phyloP scores from a whole-genome alignment of 495 filamentous ascomycete genomes.

The Tuber melanosporum region DNA sequence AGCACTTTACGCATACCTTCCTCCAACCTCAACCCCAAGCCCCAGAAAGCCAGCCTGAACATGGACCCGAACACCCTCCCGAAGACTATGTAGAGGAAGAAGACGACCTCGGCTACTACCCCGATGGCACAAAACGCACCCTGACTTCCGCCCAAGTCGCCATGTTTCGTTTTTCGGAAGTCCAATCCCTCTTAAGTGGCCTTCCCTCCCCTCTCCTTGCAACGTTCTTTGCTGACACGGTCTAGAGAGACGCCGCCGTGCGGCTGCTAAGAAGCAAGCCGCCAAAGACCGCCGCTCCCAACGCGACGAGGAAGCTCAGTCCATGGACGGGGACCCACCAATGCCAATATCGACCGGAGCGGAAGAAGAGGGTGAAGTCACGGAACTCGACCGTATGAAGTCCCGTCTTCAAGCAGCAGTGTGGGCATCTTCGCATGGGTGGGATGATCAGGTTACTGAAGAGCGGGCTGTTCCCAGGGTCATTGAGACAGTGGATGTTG shows the following conservation, averaged over 20 bases:
- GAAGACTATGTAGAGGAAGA: conserved; percentile 42
- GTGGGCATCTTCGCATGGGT: conserved; percentile 31
- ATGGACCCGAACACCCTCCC: conserved; percentile 26
- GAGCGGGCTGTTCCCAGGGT: conserved; percentile 15
- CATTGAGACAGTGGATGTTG: conserved; percentile 20
- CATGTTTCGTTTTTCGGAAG: conserved; percentile 85
- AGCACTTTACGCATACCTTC: conserved; percentile 50
- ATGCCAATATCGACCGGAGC: conserved; percentile 9
- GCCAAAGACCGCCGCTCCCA: conserved; percentile 10
- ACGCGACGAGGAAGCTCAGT: conserved; percentile 10
- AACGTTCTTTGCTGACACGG: not conserved
- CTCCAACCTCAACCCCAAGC: conserved; percentile 41
- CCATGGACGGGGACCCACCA: conserved; percentile 5
- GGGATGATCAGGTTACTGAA: conserved; percentile 26
- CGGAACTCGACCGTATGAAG: conserved; percentile 17
- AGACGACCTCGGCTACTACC: conserved; percentile 73
- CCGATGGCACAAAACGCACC: conserved; percentile 81
- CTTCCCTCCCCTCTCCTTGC: not conserved
- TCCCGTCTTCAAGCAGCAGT: conserved; percentile 36
- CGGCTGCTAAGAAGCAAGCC: conserved; percentile 15
- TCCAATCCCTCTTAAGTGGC: conserved; percentile 57
- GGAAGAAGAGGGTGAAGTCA: conserved; percentile 2
- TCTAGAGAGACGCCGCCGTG: conserved; percentile 21
- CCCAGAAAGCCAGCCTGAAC: not conserved
- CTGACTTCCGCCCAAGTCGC: conserved; percentile 86